Evolutionary conservation across 1,284 basidiomycete species (phyloP).

Genomic region (Ganoderma leucocontextum): DNA sequence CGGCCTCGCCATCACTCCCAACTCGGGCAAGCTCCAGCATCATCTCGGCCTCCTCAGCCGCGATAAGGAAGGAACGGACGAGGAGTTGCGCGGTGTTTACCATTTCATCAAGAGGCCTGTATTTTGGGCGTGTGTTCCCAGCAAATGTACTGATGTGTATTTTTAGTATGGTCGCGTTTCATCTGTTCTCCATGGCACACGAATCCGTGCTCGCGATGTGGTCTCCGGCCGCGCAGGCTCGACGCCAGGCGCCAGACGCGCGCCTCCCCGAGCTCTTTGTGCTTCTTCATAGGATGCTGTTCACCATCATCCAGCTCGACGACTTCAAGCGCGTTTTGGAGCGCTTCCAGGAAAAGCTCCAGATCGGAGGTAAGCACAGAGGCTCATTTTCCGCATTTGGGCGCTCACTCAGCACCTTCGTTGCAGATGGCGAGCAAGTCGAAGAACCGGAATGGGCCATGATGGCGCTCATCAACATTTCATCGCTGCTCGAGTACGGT

Average conservation of each 20-base stretch:
- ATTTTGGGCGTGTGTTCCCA: constrained; percentile 6
- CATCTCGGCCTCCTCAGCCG: constrained; percentile 89
- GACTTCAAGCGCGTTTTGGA: constrained; percentile 85
- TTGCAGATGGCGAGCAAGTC: constrained; percentile 45
- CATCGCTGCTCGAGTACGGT: constrained; percentile 89
- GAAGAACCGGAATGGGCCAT: constrained; percentile 95
- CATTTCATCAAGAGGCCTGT: constrained; percentile 95
- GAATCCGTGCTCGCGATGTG: constrained; percentile 91
- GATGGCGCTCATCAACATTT: constrained; percentile 90
- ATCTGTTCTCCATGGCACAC: constrained; percentile 86
- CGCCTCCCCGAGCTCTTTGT: constrained; percentile 86
- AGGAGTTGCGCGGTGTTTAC: constrained; percentile 89
- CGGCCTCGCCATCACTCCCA: constrained; percentile 89
- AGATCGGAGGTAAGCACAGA: constrained; percentile 67
- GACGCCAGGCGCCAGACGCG: constrained; percentile 80
- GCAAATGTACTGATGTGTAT: constrained; percentile 8
- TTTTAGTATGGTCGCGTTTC: constrained; percentile 84
- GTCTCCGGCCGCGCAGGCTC: constrained; percentile 77
- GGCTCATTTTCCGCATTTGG: constrained; percentile 6
- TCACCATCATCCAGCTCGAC: constrained; percentile 94
- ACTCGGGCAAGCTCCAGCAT: constrained; percentile 92
- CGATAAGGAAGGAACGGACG: constrained; percentile 85
- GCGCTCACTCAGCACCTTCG: constrained; percentile 11
- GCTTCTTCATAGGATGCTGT: constrained; percentile 93
- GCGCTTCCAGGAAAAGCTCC: constrained; percentile 86